Percentiles rank a stretch among this genome's conserved stretches.
Conservation (phyloP, 2,329 filamentous ascomycete species). For the Gliomastix tumulicola region DNA sequence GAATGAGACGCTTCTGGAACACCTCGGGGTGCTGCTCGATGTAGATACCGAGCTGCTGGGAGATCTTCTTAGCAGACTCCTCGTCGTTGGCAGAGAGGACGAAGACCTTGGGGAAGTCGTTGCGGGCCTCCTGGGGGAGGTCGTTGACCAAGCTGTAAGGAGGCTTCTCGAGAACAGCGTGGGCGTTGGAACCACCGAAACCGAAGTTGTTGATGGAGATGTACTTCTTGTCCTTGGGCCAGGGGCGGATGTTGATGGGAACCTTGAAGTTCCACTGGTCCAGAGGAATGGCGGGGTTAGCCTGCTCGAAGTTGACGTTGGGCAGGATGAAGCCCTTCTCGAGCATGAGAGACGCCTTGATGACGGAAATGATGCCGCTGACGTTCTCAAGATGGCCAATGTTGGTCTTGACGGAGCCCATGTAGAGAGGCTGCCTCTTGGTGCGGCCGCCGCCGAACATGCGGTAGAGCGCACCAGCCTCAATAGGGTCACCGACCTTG, state of each 20-base stretch:
- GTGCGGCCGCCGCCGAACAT: conserved; percentile 32
- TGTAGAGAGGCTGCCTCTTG: conserved; percentile 16
- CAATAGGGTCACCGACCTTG: conserved; percentile 47
- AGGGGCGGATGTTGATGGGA: conserved; percentile 17
- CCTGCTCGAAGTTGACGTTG: conserved; percentile 40
- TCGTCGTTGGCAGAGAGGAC: conserved; percentile 31
- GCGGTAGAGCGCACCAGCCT: conserved; percentile 38
- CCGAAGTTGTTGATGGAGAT: conserved; percentile 38
- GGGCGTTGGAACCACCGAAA: conserved; percentile 35
- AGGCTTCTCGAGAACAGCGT: conserved; percentile 23
- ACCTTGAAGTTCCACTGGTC: conserved; percentile 43
- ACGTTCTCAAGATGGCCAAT: conserved; percentile 45
- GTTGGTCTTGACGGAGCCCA: conserved; percentile 11
- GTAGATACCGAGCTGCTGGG: conserved; percentile 24
- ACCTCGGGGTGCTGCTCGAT: conserved; percentile 32
- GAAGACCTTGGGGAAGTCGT: conserved; percentile 24
- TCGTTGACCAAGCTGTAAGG: not conserved
- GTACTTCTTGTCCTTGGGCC: conserved; percentile 40
- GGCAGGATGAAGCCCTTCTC: conserved; percentile 42
- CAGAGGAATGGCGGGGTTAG: conserved; percentile 40
- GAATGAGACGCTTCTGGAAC: conserved; percentile 33
- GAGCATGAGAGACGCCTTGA: conserved; percentile 45
- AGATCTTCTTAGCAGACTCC: conserved; percentile 18
- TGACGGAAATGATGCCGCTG: conserved; percentile 41
- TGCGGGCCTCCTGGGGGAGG: not conserved